Evolutionary conservation across 768 basidiomycete genomes (phyloP), one percentile per base, ranked within the genome.

Genomic region (Rhodotorula toruloides): DNA sequence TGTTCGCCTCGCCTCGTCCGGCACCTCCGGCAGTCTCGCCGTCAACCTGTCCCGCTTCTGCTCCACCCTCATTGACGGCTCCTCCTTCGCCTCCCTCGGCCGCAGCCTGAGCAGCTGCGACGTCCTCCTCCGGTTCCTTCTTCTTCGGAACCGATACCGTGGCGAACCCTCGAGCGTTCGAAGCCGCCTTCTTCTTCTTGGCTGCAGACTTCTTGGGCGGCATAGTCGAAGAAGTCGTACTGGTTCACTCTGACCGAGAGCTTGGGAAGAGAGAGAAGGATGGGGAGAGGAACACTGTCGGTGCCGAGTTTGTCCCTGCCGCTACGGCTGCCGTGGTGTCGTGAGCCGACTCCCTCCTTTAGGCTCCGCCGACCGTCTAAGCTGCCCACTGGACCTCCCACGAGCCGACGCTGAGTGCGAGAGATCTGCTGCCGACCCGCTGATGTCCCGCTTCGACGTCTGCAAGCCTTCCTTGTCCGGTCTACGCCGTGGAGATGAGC

Each of bases 121-220:
- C 58, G 21, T 57, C 59, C 44, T 63, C 43, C 29, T 49, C 40
- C 16, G 58, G 47, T 25, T 48, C 61, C 42, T 40, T 47, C 27
- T 54, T 48, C 42, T 39, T 46, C 43, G 65, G 58, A 25, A 71
- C 70, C 17, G 68, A 68, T 87, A 85, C 74, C 6, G 71, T 72
- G 5, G 67, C 67, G 65, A 91, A 90, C 22, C 88, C 88, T 61
- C 90, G 85, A 47, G 77, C 83, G 47, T 87, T 80, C 29, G 87
- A 84, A 78, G 88, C 89, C 73, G 87, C 76, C 76, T 89, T 86
- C 11, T 85, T 84, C 79, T 89, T 91, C 82, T 86, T 91, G 81
- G 89, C 90, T 32, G 54, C 55, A 21, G 55, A 50, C 59, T 72
- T 72, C 48, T 72, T 72, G 16, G 71, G 71, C 14, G 71, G 67